Percentiles rank a stretch among this genome's conserved stretches.
Conservation (phyloP, 345 rosid genomes). For the Linum tenue region DNA sequence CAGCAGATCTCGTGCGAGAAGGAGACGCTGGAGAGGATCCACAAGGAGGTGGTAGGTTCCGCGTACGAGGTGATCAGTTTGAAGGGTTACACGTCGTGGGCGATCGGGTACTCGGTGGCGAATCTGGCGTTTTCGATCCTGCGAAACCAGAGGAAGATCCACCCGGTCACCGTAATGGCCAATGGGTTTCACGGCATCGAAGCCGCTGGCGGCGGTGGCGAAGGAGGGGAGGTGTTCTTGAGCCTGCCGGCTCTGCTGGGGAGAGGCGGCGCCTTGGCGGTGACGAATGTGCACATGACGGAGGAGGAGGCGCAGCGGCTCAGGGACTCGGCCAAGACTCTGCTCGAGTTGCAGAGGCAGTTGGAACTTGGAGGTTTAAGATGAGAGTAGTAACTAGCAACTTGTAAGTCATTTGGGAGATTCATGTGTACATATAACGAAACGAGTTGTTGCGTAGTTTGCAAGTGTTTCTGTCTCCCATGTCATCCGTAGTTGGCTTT, state of each 20-base stretch:
- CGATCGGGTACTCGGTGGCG: constrained; percentile 89
- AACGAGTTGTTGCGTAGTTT: no score
- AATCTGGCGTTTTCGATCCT: constrained; percentile 60
- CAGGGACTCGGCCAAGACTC: constrained; percentile 57
- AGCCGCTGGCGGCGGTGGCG: no score
- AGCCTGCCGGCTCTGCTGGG: constrained; percentile 81
- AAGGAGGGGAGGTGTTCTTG: constrained; percentile 61
- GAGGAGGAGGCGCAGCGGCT: constrained; percentile 54
- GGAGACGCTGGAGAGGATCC: constrained; percentile 65
- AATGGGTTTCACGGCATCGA: constrained; percentile 72
- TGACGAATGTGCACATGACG: constrained; percentile 67
- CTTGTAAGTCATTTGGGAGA: no score
- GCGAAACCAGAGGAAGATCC: constrained; percentile 85
- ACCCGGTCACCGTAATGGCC: constrained; percentile 81
- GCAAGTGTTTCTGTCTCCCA: no score
- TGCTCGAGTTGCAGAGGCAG: constrained; percentile 60
- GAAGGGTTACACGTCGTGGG: constrained; percentile 98
- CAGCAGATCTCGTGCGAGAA: constrained; percentile 70
- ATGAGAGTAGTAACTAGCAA: no score
- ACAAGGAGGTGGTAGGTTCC: constrained; percentile 48
- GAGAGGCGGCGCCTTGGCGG: constrained; percentile 63
- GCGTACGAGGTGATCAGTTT: constrained; percentile 80
- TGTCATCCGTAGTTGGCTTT: no score
- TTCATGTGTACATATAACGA: no score
- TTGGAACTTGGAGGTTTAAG: constrained; percentile 56